Percentiles rank a stretch among this genome's conserved stretches.
phyloP scores from a whole-genome alignment of 768 basidiomycete species.

The Panellus pusillus region DNA sequence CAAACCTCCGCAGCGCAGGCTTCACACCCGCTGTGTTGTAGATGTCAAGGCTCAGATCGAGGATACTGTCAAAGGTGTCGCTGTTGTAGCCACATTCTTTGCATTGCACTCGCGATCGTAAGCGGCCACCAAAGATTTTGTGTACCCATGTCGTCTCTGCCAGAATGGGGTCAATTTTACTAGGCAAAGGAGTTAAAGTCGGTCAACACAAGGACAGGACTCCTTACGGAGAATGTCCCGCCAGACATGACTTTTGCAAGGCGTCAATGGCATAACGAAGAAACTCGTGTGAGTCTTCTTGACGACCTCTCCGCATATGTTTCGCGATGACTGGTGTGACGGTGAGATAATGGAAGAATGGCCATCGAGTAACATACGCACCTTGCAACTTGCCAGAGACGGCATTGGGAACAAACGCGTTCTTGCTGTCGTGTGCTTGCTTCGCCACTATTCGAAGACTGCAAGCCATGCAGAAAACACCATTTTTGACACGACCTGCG shows the following conservation, averaged over 20 bases:
- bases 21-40: slow-evolving; percentile 58
- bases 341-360: slow-evolving; percentile 2
- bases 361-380: slow-evolving; percentile 33
- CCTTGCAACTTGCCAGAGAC: slow-evolving; percentile 73
- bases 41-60: slow-evolving; percentile 94
- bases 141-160: slow-evolving; percentile 94
- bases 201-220: background rate
- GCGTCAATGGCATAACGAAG: slow-evolving; percentile 92
- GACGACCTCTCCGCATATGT: slow-evolving; percentile 85
- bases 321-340: slow-evolving; percentile 75
- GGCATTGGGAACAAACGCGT: slow-evolving; percentile 59
- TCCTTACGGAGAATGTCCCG: slow-evolving; percentile 68
- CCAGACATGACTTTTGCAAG: slow-evolving; percentile 81
- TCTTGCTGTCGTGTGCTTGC: slow-evolving; percentile 48
- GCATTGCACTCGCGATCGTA: slow-evolving; percentile 92
- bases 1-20: slow-evolving; percentile 78
- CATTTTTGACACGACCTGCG: slow-evolving; percentile 42
- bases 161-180: slow-evolving; percentile 68
- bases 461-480: slow-evolving; percentile 79
- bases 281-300: slow-evolving; percentile 98
- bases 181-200: slow-evolving; percentile 27
- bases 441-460: slow-evolving; percentile 56
- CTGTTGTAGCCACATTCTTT: slow-evolving; percentile 78
- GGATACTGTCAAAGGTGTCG: slow-evolving; percentile 94
- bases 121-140: slow-evolving; percentile 87